These are phyloP conservation scores for Camelina hispida DNA, from an alignment of 345 rosid species.

Conservation along the genomic window DNA sequence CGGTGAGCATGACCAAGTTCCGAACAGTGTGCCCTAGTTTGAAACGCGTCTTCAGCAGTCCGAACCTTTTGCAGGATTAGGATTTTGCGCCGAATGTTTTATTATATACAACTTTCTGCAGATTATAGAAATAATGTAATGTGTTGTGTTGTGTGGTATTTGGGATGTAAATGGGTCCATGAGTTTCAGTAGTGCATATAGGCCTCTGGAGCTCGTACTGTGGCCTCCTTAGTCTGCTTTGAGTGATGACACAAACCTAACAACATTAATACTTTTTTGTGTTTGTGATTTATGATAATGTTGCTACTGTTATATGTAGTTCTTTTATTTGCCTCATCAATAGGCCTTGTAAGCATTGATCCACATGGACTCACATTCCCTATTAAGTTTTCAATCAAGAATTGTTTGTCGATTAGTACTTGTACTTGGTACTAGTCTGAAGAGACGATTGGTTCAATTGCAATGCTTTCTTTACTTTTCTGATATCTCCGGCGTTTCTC, in stretches of 20 bases:
- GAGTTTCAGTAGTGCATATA: constrained; percentile 35
- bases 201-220: constrained; percentile 37
- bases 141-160: constrained; percentile 35
- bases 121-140: constrained; percentile 9
- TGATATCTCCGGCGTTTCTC: no score
- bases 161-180: constrained; percentile 32
- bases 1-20: constrained; percentile 71
- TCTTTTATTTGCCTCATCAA: background rate
- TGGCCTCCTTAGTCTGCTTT: constrained; percentile 26
- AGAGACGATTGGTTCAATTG: background rate
- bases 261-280: constrained; percentile 7
- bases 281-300: constrained; percentile 11
- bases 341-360: background rate
- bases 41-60: constrained; percentile 74
- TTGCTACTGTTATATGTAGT: constrained; percentile 6
- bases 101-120: constrained; percentile 20
- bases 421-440: background rate
- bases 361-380: background rate
- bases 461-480: background rate
- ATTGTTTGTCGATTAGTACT: background rate
- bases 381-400: background rate
- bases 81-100: constrained; percentile 13
- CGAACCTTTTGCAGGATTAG: constrained; percentile 45
- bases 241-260: constrained; percentile 33
- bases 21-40: constrained; percentile 73